phyloP scores from a whole-genome alignment of 352 stramenopile genomes.

The Halophytophthora batemanensis region DNA sequence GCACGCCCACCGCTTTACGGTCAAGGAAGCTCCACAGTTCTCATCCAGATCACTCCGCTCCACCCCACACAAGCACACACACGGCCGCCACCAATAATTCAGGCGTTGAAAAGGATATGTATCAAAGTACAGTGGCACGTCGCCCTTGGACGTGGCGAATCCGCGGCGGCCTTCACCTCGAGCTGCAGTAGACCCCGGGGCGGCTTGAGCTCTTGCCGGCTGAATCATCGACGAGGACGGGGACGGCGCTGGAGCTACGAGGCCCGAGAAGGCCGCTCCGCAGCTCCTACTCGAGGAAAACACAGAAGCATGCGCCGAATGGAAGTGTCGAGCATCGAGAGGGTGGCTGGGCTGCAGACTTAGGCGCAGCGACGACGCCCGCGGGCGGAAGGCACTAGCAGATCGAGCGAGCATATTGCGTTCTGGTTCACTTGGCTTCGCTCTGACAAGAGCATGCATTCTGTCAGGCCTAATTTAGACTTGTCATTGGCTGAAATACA shows the following conservation, averaged over 20 bases:
- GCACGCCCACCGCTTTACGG: background rate
- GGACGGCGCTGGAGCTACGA: background rate
- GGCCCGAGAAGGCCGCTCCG: too few species aligned
- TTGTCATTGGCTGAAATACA: background rate
- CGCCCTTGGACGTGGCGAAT: slow-evolving; percentile 14
- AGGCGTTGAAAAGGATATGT: slow-evolving; percentile 3
- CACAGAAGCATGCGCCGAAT: background rate
- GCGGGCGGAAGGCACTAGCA: slow-evolving; percentile 4
- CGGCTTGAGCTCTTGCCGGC: slow-evolving; percentile 1
- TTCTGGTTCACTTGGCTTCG: slow-evolving; percentile 1
- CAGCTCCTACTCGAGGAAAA: background rate
- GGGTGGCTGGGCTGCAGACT: slow-evolving; percentile 6
- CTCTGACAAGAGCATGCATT: background rate
- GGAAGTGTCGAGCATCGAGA: background rate
- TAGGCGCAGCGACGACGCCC: slow-evolving; percentile 5
- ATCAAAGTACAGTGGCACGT: slow-evolving; percentile 31
- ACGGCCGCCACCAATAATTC: background rate
- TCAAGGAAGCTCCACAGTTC: background rate
- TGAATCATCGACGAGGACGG: slow-evolving; percentile 10
- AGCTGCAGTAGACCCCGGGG: background rate
- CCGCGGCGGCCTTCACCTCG: slow-evolving; percentile 5
- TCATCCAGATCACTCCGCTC: background rate
- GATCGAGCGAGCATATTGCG: slow-evolving; percentile 17
- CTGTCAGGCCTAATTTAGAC: background rate
- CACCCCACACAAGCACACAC: background rate